phyloP scores from a whole-genome alignment of 768 basidiomycete species.

The Tricholoma flavovirens region DNA sequence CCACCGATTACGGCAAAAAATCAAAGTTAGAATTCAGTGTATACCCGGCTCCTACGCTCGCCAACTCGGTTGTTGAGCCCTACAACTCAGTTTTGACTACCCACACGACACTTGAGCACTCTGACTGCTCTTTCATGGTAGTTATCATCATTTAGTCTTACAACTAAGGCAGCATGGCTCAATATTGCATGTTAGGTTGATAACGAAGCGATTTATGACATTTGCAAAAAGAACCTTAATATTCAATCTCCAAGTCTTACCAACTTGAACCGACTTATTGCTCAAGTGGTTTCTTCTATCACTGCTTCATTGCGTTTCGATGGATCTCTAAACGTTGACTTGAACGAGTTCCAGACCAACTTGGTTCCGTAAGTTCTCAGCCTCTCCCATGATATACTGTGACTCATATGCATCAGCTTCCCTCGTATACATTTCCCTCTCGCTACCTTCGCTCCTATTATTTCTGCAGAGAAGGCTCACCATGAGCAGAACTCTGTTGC shows the following conservation, averaged over 20 bases:
- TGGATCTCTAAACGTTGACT: slow-evolving; percentile 94
- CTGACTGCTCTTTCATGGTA: slow-evolving; percentile 99
- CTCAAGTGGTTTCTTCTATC: slow-evolving; percentile 97
- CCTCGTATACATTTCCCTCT: slow-evolving; percentile 98
- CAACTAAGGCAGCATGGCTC: slow-evolving; percentile 2
- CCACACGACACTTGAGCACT: slow-evolving; percentile 97
- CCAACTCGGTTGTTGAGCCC: slow-evolving; percentile 95
- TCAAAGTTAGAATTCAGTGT: slow-evolving; percentile 98
- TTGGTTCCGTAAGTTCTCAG: slow-evolving; percentile 87
- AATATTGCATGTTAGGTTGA: slow-evolving; percentile 44
- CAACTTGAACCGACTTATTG: slow-evolving; percentile 95
- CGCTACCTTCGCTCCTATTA: slow-evolving; percentile 91
- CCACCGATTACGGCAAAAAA: slow-evolving; percentile 98
- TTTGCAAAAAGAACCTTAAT: slow-evolving; percentile 94
- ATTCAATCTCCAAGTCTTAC: slow-evolving; percentile 82
- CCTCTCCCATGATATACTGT: slow-evolving; percentile 66
- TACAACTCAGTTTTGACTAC: slow-evolving; percentile 97
- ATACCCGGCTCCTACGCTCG: slow-evolving; percentile 89
- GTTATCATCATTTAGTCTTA: slow-evolving; percentile 9
- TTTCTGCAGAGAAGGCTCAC: slow-evolving; percentile 90
- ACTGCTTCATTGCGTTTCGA: slow-evolving; percentile 97
- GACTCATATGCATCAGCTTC: slow-evolving; percentile 49
- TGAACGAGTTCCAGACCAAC: slow-evolving; percentile 99
- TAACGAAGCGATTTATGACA: slow-evolving; percentile 95
- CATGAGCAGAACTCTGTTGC: slow-evolving; percentile 98